Evolutionary conservation across 163 green algal genomes (phyloP), one percentile per base, ranked within the genome.

Genomic region (Botryococcus braunii): DNA sequence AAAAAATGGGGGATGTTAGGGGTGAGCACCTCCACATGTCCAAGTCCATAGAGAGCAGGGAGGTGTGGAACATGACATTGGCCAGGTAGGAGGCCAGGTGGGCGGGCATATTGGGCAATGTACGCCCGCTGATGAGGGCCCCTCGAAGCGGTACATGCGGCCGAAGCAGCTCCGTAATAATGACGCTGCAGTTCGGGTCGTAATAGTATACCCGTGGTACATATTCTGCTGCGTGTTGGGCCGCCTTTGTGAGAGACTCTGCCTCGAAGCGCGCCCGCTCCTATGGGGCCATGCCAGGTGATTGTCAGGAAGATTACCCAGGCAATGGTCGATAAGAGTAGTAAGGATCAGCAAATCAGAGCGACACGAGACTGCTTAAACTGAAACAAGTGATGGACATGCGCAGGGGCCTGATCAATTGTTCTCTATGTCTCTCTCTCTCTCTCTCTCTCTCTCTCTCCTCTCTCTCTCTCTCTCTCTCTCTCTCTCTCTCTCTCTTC

Each of bases 121-220:
- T 83, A 3, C 67, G 47, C 0, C 92, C 94, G 34, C 29, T 41
- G 1, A 34, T 59, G 13, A 72, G 55, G 3, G 39, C 55, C 1
- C 37, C 13, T 25, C 94, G 80, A 61, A 97, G 79, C 64, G 97
- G 92, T 63, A 89, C 75, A 69, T 89, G 81, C 2, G 93, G 94
- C 23, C 90, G 86, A 2, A 80, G 66, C 40, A 98, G 59, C 78
- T 95, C 96, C 76, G 95, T 95, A 1, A 81, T 83, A 3, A 95
- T 82, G 48, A 90, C 58, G 34, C 69, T 74, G 37, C 71, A 72
- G 21, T 57, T 34, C 2, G 70, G 43, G 73, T 97, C 91, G 66
- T 84, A 94, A 38, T 79, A 48, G 76, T 90, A 89, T 29, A 97
- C 74, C 3, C 76, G 75, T 4, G 93, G 93, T 57, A 93, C 80